A percentile compares a stretch with the other conserved stretches of the same genome.
These are phyloP conservation scores for Lathyrus aphaca DNA, from an alignment of 306 rosid genomes.

Conservation along the genomic window DNA sequence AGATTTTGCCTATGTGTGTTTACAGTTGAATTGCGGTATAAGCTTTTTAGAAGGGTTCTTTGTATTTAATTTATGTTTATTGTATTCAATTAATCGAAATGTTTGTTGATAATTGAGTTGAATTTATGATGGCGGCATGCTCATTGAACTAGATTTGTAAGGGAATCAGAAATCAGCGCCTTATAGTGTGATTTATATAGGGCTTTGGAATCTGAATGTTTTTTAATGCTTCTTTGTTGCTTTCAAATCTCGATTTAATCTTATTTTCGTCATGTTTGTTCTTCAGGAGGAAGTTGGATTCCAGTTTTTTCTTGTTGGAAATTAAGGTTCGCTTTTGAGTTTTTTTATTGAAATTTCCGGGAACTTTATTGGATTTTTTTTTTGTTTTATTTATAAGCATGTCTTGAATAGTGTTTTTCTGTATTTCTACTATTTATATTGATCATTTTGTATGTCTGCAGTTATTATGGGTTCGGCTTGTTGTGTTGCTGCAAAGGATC, in stretches of 20 bases:
- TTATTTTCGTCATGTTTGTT: constrained; percentile 16
- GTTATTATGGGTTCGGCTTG: constrained; percentile 65
- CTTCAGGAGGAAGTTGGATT: constrained; percentile 44
- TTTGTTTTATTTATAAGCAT: neutral
- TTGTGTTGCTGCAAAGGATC: constrained; percentile 58
- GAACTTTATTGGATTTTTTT: constrained; percentile 9
- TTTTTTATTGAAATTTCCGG: constrained; percentile 26
- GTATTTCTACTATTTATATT: constrained; percentile 11
- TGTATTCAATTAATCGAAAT: constrained; percentile 11
- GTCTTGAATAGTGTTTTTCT: constrained; percentile 10
- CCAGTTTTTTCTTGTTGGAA: constrained; percentile 24
- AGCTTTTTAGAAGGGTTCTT: neutral
- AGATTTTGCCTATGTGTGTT: constrained; percentile 24
- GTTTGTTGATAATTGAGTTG: neutral
- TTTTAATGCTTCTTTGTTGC: constrained; percentile 8
- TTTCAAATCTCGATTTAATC: constrained; percentile 15
- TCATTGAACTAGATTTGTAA: constrained; percentile 10
- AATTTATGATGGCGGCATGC: constrained; percentile 5
- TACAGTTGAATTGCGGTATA: neutral
- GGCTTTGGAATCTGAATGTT: constrained; percentile 13
- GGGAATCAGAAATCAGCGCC: neutral
- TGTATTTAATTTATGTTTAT: constrained; percentile 3
- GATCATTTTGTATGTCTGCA: constrained; percentile 34
- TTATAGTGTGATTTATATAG: constrained; percentile 9
- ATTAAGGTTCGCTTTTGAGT: constrained; percentile 37